Evolutionary conservation across 1,284 basidiomycete species (phyloP), one percentile per base, ranked within the genome.

Genomic region (Rhodotorula sp.): DNA sequence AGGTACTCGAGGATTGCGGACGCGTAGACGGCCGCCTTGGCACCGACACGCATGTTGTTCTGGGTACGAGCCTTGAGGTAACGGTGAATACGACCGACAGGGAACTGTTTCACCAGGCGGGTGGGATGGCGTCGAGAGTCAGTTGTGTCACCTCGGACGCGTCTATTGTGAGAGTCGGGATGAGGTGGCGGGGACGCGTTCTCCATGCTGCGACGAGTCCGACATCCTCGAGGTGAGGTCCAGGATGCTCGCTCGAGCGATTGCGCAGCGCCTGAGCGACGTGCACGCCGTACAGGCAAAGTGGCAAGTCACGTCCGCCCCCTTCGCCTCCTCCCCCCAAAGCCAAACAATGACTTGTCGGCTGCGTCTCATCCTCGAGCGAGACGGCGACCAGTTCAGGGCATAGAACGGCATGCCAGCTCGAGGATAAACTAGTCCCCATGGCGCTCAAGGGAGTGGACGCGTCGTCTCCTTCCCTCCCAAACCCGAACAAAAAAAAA

Each of bases 1-100:
- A 95, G 85, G 79, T 95, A 95, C 81, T 95, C 92, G 59, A 95
- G 84, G 77, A 95, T 92, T 38, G 93, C 92, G 52, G 90, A 88
- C n/a, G 90, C 91, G 80, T 94, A 95, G 14, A 95, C 92, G 8
- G 93, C 92, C 21, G 92, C 92, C 81, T 94, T 94, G 43, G 92
- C 92, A 58, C 92, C 93, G 77, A 95, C 92, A 52, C 93, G 90
- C 66, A 97, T 88, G 80, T 94, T 93, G 83, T 95, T 91, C 80
- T 94, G 92, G 50, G 94, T 95, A 78, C 91, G 87, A 80, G 89
- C 88, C 83, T 97, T 95, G 77, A 98, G 83, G 84, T 95, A 95
- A 83, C 95, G 90, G 81, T 94, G 93, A 70, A 95, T 92, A 90
- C 92, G 92, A 59, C 92, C 92, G 56, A 94, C 92, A 60, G 92